Evolutionary conservation across 2,329 filamentous ascomycete species (phyloP).

Genomic region (Lojkania enalia): DNA sequence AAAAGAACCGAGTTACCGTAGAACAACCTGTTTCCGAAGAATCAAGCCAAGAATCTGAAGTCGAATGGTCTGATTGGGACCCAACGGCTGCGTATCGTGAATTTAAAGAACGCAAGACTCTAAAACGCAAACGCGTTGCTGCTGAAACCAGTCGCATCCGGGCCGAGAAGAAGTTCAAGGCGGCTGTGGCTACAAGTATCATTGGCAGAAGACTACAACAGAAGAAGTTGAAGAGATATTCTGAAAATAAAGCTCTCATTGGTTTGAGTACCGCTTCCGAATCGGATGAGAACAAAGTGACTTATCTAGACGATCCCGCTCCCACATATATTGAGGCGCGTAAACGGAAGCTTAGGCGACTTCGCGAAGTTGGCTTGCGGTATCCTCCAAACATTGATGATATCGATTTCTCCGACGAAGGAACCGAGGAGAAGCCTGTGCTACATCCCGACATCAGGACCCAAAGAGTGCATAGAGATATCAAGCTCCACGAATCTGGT

Average conservation of each 20-base stretch:
- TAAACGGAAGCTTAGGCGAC: conserved; percentile 68
- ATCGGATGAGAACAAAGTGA: conserved; percentile 55
- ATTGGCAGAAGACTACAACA: conserved; percentile 40
- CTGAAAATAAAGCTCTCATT: not conserved
- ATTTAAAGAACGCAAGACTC: conserved; percentile 64
- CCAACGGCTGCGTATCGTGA: conserved; percentile 61
- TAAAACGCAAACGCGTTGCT: conserved; percentile 57
- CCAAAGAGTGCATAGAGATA: conserved; percentile 71
- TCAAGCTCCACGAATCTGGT: conserved; percentile 72
- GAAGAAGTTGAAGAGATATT: too few species aligned
- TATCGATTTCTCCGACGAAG: conserved; percentile 72
- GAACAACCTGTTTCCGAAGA: conserved; percentile 12
- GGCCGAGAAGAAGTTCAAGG: conserved; percentile 52
- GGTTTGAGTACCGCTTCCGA: conserved; percentile 28
- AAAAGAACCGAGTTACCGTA: conserved; percentile 14
- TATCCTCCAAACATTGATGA: conserved; percentile 77
- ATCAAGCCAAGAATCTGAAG: conserved; percentile 16
- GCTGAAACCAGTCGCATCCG: conserved; percentile 55
- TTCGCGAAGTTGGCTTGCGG: conserved; percentile 70
- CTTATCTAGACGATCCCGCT: conserved; percentile 61
- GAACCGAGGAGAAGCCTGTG: conserved; percentile 68
- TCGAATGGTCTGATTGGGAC: conserved; percentile 56
- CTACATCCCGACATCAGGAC: conserved; percentile 65
- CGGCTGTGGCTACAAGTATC: conserved; percentile 47
- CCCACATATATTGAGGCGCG: conserved; percentile 74